phyloP scores from a whole-genome alignment of 495 filamentous ascomycete species.

The Parathielavia hyrcaniae region DNA sequence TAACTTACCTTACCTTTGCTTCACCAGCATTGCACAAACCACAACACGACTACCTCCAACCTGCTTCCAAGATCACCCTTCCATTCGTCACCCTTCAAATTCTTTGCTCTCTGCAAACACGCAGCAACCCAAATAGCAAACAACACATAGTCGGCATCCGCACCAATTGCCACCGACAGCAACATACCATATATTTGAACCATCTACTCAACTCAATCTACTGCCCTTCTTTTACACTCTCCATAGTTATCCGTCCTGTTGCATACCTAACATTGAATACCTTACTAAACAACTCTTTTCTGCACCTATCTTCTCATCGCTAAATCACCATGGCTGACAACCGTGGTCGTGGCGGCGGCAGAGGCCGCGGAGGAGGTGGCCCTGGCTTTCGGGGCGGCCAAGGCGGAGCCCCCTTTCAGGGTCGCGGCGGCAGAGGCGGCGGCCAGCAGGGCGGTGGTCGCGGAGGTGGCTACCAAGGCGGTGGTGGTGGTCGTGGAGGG shows the following conservation, averaged over 20 bases:
- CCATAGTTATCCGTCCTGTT: not conserved
- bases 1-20: no score
- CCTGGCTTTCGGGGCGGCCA: constrained; percentile 14
- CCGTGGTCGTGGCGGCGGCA: constrained; percentile 16
- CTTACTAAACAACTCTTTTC: no score
- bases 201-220: not conserved
- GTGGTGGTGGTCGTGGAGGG: constrained; percentile 13
- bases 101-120: not conserved
- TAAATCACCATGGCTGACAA: not conserved
- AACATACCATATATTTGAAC: not conserved
- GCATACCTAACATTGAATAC: no score
- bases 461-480: constrained; percentile 13
- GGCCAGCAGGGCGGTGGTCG: constrained; percentile 27
- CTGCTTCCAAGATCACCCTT: not conserved
- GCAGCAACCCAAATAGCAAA: not conserved
- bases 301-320: not conserved
- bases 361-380: constrained; percentile 25
- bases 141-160: not conserved
- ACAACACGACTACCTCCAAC: not conserved
- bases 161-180: not conserved
- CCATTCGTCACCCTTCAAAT: not conserved
- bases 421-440: constrained; percentile 24
- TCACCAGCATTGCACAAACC: no score
- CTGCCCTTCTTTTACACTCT: not conserved
- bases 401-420: constrained; percentile 22